Evolutionary conservation across 164 flowering plant genomes (phyloP).

Genomic region (grape (Vitis vinifera)): DNA sequence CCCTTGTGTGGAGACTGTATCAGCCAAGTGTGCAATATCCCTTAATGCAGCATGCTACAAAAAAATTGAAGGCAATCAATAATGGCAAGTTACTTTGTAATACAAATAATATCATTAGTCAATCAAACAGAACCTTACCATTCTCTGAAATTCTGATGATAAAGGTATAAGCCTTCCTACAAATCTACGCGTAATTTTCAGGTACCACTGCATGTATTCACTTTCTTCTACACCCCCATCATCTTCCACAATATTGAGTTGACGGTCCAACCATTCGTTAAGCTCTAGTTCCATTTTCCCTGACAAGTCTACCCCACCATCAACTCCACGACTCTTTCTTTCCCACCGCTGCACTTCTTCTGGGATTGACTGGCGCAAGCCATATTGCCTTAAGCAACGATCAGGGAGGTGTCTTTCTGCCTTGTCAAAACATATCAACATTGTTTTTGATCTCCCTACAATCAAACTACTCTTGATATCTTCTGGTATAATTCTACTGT

Average conservation of each 20-base stretch:
- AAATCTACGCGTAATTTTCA: constrained; percentile 54
- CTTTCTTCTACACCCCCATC: constrained; percentile 50
- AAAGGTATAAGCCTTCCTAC: constrained; percentile 65
- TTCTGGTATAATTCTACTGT: constrained; percentile 42
- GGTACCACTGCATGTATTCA: constrained; percentile 67
- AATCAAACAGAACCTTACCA: constrained; percentile 27
- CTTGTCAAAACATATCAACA: constrained; percentile 78
- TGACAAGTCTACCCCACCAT: constrained; percentile 67
- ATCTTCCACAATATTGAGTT: constrained; percentile 39
- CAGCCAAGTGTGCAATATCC: constrained; percentile 59
- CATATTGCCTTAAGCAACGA: constrained; percentile 69
- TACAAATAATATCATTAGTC: too few relatives aligned
- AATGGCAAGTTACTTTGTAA: too few relatives aligned
- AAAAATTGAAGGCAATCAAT: not conserved
- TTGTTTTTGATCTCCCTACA: constrained; percentile 68
- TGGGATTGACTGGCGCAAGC: constrained; percentile 56
- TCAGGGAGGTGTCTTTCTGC: constrained; percentile 78
- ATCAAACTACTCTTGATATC: constrained; percentile 31
- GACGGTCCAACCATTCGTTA: constrained; percentile 57
- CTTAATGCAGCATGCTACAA: constrained; percentile 54
- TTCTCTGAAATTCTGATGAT: constrained; percentile 59
- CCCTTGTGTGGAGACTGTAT: constrained; percentile 54
- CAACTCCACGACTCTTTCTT: constrained; percentile 67
- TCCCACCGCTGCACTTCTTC: constrained; percentile 55
- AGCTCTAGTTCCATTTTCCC: constrained; percentile 56